Percentiles rank a stretch among this genome's conserved stretches.
These are phyloP conservation scores for Fistulifera solaris DNA, from an alignment of 108 stramenopile species.

Conservation along the genomic window DNA sequence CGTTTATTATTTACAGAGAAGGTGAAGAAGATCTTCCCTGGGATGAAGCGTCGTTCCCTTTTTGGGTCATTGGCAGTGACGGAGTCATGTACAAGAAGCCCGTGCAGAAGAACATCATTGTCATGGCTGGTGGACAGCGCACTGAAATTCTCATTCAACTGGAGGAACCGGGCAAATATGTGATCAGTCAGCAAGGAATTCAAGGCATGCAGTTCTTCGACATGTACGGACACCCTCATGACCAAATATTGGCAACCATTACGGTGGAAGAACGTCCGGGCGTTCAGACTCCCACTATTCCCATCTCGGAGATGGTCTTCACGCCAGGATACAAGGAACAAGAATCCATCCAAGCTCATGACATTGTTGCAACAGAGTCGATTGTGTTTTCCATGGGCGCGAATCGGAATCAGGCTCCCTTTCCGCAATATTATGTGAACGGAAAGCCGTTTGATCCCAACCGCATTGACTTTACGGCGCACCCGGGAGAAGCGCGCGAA, in stretches of 20 bases:
- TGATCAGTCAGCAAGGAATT: slow-evolving; percentile 35
- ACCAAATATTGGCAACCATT: slow-evolving; percentile 18
- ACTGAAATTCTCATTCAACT: slow-evolving; percentile 30
- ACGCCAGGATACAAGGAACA: slow-evolving; percentile 22
- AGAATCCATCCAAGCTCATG: slow-evolving; percentile 17
- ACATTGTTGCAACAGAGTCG: slow-evolving; percentile 24
- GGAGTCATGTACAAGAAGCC: slow-evolving; percentile 27
- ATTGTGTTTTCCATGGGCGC: slow-evolving; percentile 42
- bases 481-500: slow-evolving; percentile 31
- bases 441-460: slow-evolving; percentile 27
- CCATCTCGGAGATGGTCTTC: slow-evolving; percentile 21
- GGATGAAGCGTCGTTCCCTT: slow-evolving; percentile 24
- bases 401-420: slow-evolving; percentile 26
- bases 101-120: slow-evolving; percentile 11
- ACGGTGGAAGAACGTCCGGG: slow-evolving; percentile 4
- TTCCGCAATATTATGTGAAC: slow-evolving; percentile 45
- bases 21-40: slow-evolving; percentile 17
- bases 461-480: slow-evolving; percentile 17
- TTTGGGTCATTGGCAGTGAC: slow-evolving; percentile 28
- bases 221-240: slow-evolving; percentile 35
- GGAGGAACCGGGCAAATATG: slow-evolving; percentile 30
- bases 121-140: slow-evolving; percentile 33
- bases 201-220: slow-evolving; percentile 42
- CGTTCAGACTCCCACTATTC: neutral
- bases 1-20: slow-evolving; percentile 31